Conservation (phyloP, 768 basidiomycete species). For the Amanita phalloides region DNA sequence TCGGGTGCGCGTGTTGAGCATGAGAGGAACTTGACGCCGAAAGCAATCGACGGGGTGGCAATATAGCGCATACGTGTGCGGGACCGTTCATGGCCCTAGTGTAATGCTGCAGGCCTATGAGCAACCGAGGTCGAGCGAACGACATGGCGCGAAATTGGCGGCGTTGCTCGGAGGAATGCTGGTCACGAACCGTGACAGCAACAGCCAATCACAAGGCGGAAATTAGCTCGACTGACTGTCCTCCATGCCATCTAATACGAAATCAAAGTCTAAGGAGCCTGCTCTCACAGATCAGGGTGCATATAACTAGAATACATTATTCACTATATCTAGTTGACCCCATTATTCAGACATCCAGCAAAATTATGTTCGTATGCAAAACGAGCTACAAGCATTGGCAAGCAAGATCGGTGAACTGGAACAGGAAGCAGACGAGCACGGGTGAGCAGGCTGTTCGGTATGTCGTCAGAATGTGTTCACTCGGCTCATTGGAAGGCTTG, state of each 20-base stretch:
- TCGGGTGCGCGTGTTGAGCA: slow-evolving; percentile 25
- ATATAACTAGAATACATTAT: slow-evolving; percentile 10
- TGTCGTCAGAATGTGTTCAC: neutral
- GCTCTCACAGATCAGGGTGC: slow-evolving; percentile 66
- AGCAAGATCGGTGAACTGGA: slow-evolving; percentile 96
- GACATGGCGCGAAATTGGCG: slow-evolving; percentile 38
- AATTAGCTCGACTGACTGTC: slow-evolving; percentile 21
- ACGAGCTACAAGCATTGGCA: slow-evolving; percentile 84
- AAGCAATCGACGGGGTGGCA: slow-evolving; percentile 40
- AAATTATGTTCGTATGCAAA: slow-evolving; percentile 72
- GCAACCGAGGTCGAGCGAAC: slow-evolving; percentile 39
- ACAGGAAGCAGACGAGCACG: slow-evolving; percentile 91
- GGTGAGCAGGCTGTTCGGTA: slow-evolving; percentile 36
- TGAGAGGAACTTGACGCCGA: slow-evolving; percentile 30
- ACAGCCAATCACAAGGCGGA: slow-evolving; percentile 36
- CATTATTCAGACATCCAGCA: slow-evolving; percentile 73
- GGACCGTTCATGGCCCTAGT: slow-evolving; percentile 22
- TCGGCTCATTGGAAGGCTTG: slow-evolving; percentile 37
- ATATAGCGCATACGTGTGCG: slow-evolving; percentile 20
- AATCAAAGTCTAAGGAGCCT: slow-evolving; percentile 47
- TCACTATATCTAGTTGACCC: slow-evolving; percentile 24
- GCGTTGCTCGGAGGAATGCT: slow-evolving; percentile 17
- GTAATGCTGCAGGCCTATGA: slow-evolving; percentile 42
- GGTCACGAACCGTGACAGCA: slow-evolving; percentile 22
- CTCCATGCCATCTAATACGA: slow-evolving; percentile 25